Conservation (phyloP, 2,329 filamentous ascomycete species). For the Neoarthrinium moseri region DNA sequence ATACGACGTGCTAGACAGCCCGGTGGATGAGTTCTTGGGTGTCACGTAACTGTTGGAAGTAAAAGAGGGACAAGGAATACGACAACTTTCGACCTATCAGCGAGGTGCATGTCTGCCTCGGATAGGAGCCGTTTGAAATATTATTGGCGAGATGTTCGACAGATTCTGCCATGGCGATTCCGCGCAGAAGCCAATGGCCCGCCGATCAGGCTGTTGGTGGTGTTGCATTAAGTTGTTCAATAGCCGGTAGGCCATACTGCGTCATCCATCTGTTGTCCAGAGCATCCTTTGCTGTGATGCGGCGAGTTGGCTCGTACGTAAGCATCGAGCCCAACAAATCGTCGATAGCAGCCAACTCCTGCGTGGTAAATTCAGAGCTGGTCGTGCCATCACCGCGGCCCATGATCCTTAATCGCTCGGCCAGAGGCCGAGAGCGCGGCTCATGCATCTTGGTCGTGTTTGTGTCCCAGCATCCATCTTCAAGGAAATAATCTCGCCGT, state of each 20-base stretch:
- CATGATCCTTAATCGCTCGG: not conserved
- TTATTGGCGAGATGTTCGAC: too few species aligned
- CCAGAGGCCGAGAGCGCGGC: not conserved
- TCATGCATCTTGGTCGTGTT: not conserved
- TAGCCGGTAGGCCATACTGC: not conserved
- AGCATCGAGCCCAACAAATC: not conserved
- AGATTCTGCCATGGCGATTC: too few species aligned
- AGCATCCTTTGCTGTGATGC: not conserved
- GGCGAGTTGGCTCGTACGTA: not conserved
- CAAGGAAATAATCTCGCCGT: not conserved
- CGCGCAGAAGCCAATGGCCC: not conserved
- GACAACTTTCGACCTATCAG: too few species aligned
- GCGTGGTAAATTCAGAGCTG: not conserved
- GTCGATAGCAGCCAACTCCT: not conserved
- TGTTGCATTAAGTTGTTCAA: not conserved
- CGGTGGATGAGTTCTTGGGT: too few species aligned
- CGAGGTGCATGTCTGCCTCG: too few species aligned
- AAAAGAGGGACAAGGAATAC: too few species aligned
- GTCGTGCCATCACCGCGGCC: not conserved
- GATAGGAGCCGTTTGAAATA: too few species aligned
- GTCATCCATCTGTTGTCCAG: not conserved
- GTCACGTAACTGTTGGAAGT: too few species aligned
- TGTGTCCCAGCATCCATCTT: not conserved
- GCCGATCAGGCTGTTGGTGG: not conserved
- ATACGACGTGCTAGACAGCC: too few species aligned